Conservation (phyloP, 768 basidiomycete genomes). For the Cystofilobasidium capitatum region DNA sequence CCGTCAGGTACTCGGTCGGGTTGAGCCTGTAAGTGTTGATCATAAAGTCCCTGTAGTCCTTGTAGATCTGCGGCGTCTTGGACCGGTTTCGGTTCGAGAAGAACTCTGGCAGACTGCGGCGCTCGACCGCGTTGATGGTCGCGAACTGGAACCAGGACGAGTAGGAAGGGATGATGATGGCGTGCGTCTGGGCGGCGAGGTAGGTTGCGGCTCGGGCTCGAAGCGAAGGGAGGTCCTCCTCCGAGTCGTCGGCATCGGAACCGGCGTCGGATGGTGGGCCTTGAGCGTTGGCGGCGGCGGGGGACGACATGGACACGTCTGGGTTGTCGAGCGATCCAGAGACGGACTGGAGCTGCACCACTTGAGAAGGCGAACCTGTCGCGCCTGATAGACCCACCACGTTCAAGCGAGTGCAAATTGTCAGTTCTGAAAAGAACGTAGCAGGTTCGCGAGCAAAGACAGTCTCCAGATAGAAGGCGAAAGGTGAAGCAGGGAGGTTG, state of each 20-base stretch:
- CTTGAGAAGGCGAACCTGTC: not conserved
- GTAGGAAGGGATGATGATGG: constrained; percentile 93
- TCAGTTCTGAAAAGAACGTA: not conserved
- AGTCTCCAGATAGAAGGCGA: not conserved
- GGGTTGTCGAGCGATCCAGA: constrained; percentile 11
- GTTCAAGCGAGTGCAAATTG: not conserved
- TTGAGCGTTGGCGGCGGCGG: not conserved
- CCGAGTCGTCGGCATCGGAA: constrained; percentile 9
- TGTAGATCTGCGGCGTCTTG: constrained; percentile 95
- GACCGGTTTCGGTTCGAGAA: constrained; percentile 90
- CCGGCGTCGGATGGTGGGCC: constrained; percentile 6
- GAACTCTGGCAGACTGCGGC: constrained; percentile 89
- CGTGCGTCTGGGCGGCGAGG: constrained; percentile 92
- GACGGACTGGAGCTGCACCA: constrained; percentile 15
- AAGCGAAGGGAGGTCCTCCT: constrained; percentile 48
- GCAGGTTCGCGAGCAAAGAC: not conserved
- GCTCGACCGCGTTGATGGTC: constrained; percentile 83
- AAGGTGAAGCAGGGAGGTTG: constrained; percentile 23
- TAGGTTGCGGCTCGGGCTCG: constrained; percentile 77
- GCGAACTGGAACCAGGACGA: constrained; percentile 97
- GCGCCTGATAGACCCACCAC: not conserved
- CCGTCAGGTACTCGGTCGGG: constrained; percentile 89
- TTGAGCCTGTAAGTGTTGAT: constrained; percentile 93
- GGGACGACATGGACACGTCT: not conserved
- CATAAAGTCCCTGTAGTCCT: constrained; percentile 99